Evolutionary conservation across 495 filamentous ascomycete species (phyloP).

Genomic region (Annulohypoxylon nitens): DNA sequence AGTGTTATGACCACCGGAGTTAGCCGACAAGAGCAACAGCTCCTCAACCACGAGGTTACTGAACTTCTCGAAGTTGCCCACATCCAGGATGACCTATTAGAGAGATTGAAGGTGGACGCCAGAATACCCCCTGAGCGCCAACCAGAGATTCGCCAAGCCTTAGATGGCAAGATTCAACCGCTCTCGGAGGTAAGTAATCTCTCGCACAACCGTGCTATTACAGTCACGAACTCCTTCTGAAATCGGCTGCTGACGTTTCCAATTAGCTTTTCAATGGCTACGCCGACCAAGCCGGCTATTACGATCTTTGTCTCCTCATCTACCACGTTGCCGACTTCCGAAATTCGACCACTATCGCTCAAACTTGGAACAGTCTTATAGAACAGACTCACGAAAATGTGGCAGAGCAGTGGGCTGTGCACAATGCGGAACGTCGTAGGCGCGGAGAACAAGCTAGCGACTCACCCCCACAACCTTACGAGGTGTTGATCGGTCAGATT

Average conservation of each 20-base stretch:
- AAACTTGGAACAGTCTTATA: constrained; percentile 88
- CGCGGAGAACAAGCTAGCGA: constrained; percentile 41
- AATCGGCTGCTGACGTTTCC: constrained; percentile 31
- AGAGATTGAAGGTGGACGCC: constrained; percentile 78
- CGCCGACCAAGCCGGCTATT: constrained; percentile 88
- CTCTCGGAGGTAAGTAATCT: constrained; percentile 75
- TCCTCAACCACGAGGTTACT: constrained; percentile 82
- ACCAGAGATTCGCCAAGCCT: constrained; percentile 68
- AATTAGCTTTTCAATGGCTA: constrained; percentile 88
- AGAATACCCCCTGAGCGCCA: constrained; percentile 73
- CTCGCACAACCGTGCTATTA: background rate
- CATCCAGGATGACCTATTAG: constrained; percentile 92
- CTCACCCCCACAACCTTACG: constrained; percentile 73
- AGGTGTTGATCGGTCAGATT: constrained; percentile 79
- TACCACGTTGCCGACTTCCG: constrained; percentile 90
- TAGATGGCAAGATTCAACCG: constrained; percentile 80
- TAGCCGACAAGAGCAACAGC: constrained; percentile 78
- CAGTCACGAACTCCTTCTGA: constrained; percentile 10
- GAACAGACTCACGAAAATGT: constrained; percentile 76
- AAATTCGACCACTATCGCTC: constrained; percentile 80
- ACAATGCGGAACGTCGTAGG: constrained; percentile 60
- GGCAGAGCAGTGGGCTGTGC: constrained; percentile 55
- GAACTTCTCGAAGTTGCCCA: constrained; percentile 93
- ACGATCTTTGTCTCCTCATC: constrained; percentile 91
- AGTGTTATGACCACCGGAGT: constrained; percentile 79